Evolutionary conservation across 257 asterid genomes (phyloP).

Genomic region (Solanum bulbocastanum): DNA sequence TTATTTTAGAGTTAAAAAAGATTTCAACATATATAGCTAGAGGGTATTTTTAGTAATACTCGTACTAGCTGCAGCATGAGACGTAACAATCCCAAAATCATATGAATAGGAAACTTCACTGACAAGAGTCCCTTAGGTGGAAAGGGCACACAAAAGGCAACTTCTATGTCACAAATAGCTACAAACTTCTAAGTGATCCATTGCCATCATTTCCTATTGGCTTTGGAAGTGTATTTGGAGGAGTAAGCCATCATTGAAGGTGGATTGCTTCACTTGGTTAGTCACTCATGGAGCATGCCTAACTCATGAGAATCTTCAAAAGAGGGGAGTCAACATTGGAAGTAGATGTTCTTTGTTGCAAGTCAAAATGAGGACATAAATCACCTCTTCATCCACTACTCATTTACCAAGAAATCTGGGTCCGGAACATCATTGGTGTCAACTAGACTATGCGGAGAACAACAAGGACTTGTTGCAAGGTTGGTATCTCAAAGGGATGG

Average conservation of each 20-base stretch:
- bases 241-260: neutral
- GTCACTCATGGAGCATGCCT: neutral
- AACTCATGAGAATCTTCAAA: neutral
- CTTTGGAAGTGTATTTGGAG: neutral
- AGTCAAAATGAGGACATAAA: neutral
- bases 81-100: neutral
- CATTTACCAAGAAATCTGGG: neutral
- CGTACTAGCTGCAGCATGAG: neutral
- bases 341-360: neutral
- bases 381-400: neutral
- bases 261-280: neutral
- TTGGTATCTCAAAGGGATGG: neutral
- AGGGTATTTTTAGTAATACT: neutral
- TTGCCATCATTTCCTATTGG: neutral
- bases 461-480: neutral
- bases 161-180: neutral
- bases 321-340: neutral
- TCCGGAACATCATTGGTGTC: neutral
- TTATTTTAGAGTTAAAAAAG: neutral
- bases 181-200: neutral
- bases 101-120: neutral
- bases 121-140: neutral
- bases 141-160: neutral
- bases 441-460: neutral
- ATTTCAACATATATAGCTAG: neutral